A percentile compares a stretch with the other conserved stretches of the same genome.
Evolutionary conservation across 352 stramenopile species (phyloP).

Genomic region (Phytophthora lateralis): DNA sequence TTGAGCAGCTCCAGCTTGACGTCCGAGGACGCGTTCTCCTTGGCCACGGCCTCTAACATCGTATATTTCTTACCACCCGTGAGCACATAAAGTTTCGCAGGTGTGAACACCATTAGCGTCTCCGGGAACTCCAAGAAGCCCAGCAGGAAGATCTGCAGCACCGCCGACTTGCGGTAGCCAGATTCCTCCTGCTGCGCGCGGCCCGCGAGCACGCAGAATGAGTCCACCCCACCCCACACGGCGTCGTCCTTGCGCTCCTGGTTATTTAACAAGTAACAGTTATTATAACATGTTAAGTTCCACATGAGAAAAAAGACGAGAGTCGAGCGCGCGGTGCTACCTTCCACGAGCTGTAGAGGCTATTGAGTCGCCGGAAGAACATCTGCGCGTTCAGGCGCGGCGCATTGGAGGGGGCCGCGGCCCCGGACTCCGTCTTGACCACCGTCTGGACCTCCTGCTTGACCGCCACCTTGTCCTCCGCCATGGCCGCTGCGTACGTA

Average conservation of each 20-base stretch:
- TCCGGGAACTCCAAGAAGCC: slow-evolving; percentile 93
- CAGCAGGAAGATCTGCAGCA: slow-evolving; percentile 92
- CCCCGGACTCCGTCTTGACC: slow-evolving; percentile 42
- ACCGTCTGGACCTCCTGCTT: slow-evolving; percentile 41
- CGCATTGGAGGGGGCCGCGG: slow-evolving; percentile 8
- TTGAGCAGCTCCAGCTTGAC: slow-evolving; percentile 86
- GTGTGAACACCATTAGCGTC: slow-evolving; percentile 92
- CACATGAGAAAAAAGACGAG: not conserved
- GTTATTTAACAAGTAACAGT: not conserved
- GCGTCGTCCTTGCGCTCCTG: slow-evolving; percentile 50
- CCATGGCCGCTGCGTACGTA: slow-evolving; percentile 18
- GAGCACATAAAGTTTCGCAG: slow-evolving; percentile 81
- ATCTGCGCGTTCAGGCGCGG: slow-evolving; percentile 64
- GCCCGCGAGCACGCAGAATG: slow-evolving; percentile 85
- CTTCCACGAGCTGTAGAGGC: slow-evolving; percentile 75
- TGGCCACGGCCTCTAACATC: slow-evolving; percentile 83
- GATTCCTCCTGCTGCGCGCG: slow-evolving; percentile 86
- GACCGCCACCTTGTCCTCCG: slow-evolving; percentile 35
- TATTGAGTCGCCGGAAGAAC: slow-evolving; percentile 86
- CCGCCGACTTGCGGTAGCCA: slow-evolving; percentile 89
- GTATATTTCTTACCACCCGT: slow-evolving; percentile 90
- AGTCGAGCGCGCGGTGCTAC: slow-evolving; percentile 18
- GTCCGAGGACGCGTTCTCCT: slow-evolving; percentile 62
- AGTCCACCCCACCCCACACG: slow-evolving; percentile 63
- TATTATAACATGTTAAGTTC: slow-evolving; percentile 6